Evolutionary conservation across 2,329 filamentous ascomycete species (phyloP), one percentile per base, ranked within the genome.

Genomic region (Penicillium aurantiogriseum): DNA sequence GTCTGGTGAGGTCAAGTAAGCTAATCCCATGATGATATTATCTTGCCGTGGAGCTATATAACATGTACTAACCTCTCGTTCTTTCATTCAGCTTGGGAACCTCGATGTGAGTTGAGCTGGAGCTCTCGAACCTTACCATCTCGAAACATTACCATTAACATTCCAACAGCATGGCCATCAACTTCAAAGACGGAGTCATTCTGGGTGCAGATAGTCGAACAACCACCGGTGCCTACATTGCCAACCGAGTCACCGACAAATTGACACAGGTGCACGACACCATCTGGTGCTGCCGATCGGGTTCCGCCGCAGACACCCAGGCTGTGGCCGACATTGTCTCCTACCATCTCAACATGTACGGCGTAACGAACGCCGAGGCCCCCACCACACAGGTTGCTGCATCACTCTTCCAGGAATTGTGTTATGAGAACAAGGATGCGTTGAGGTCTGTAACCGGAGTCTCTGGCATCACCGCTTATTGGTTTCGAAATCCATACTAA

Each of bases 261-360:
- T 87, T 99, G 75, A 99, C 94, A 71, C 90, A 92, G 82, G 93
- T 99, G 60, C 90, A 96, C 80, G 94, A 99, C 78, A 97, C 93
- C 58, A 97, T 99, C 79, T 99, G 94, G 94, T 99, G 94, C 82
- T 99, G 94, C 81, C 89, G 94, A 71, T 97, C 94, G 60, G 94
- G 94, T 51, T 99, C 94, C 27, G 94, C 94, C 33, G 94, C 94
- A 66, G 94, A 99, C 74, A 99, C 94, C 58, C 94, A 99, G 79
- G 94, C 94, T 49, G 92, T 99, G 48, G 94, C 94, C 58, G 94
- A 99, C 72, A 97, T 99, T 70, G 94, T 99, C 42, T 91, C 96
- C 74, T 97, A 97, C 77, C 91, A 99, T 76, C 84, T 99, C 51
- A 90, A 91, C 69, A 86, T 97, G 80, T 97, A 96, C 77, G 88